Conservation (phyloP, 495 filamentous ascomycete species). For the Haplographium delicatum region DNA sequence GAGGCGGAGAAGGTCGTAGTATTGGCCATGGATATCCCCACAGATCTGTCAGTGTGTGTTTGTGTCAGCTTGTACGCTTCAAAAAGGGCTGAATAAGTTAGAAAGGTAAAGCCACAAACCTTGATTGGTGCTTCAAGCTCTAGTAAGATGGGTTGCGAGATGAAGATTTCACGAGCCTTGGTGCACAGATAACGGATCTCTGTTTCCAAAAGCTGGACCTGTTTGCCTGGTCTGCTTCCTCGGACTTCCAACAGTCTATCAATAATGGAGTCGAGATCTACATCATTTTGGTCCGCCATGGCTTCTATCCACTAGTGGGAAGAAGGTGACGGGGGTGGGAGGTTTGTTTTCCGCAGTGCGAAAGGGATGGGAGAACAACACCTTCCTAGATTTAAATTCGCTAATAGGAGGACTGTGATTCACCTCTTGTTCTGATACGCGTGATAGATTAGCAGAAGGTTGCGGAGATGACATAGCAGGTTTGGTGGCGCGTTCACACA, state of each 20-base stretch:
- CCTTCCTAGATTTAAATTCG: slow-evolving; percentile 13
- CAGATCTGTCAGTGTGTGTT: slow-evolving; percentile 64
- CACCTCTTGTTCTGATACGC: slow-evolving; percentile 22
- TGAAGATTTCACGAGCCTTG: slow-evolving; percentile 98
- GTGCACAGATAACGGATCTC: slow-evolving; percentile 98
- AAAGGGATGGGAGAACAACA: neutral
- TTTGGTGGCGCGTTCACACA: slow-evolving; percentile 5
- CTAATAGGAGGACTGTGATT: slow-evolving; percentile 26
- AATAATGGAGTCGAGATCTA: slow-evolving; percentile 99
- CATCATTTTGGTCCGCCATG: slow-evolving; percentile 96
- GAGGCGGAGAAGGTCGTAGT: slow-evolving; percentile 94
- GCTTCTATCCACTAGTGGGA: slow-evolving; percentile 34
- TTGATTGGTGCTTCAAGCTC: slow-evolving; percentile 99
- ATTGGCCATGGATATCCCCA: slow-evolving; percentile 98
- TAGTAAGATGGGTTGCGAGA: slow-evolving; percentile 95
- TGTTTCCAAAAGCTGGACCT: slow-evolving; percentile 92
- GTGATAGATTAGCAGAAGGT: slow-evolving; percentile 17
- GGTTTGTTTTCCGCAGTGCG: slow-evolving; percentile 25
- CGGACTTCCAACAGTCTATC: slow-evolving; percentile 95
- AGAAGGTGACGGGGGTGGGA: slow-evolving; percentile 13
- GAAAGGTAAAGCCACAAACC: slow-evolving; percentile 47
- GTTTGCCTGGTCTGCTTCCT: slow-evolving; percentile 96
- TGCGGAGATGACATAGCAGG: slow-evolving; percentile 7
- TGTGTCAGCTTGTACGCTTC: neutral
- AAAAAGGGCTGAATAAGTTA: neutral